Evolutionary conservation across 345 rosid genomes (phyloP), one percentile per base, ranked within the genome.

Genomic region (Bruguiera parviflora): DNA sequence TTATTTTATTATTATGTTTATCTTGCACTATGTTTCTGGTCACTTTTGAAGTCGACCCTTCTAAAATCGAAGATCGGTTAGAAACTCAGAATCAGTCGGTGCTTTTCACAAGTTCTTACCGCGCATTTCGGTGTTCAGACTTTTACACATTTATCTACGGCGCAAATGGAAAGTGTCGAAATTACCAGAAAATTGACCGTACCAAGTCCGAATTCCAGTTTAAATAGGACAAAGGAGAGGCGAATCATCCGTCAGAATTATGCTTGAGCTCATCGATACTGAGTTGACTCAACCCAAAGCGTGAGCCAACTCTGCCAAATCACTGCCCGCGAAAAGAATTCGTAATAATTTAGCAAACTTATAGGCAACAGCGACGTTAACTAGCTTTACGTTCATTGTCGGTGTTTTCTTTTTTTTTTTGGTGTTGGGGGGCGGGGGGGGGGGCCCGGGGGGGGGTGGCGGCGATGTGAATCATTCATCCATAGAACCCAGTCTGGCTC

Each of bases 401-500:
- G 16, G 58, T n/a, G n/a, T n/a, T n/a, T n/a, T n/a, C n/a, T n/a
- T n/a, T n/a, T n/a, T n/a, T n/a, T n/a, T n/a, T n/a, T 27, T 27
- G 28, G 28, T 1, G 28, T 27, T 27, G 28, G 2, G 28, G 28
- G 27, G 27, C 27, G 1, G 27, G 27, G 28, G 28, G 28, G 28
- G 28, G 28, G 28, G 0, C 2, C 28, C n/a, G n/a, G n/a, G 28
- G 0, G 28, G 28, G 28, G 28, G 28, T 27, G 11, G 59, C 24
- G 28, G 59, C 59, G 5, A 22, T 9, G 18, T 25, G 7, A 5
- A 11, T 69, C 65, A 75, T 19, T 69, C 65, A 75, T 19, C 79
- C 79, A 66, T 70, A 57, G 15, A 75, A 65, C 47, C 79, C 75
- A 0, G 79, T 75, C 33, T 66, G 79, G 84, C 93, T 91, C 98